Conservation (phyloP, 2,329 filamentous ascomycete genomes). For the Scedosporium boydii region DNA sequence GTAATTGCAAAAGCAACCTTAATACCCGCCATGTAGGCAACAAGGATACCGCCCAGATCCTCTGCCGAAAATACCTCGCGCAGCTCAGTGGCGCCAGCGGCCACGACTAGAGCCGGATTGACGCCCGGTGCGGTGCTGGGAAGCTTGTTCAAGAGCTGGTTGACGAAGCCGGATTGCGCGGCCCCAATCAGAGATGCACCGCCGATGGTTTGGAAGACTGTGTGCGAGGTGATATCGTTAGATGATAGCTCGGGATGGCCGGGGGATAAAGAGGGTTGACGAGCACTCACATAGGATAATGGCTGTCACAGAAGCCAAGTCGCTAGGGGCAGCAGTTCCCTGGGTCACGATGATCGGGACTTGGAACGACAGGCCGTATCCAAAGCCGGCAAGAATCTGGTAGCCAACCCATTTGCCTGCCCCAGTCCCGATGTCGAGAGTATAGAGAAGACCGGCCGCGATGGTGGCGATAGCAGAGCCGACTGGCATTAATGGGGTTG, state of each 20-base stretch:
- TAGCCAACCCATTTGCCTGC: conserved; percentile 42
- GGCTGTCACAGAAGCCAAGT: conserved; percentile 36
- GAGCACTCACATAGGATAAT: conserved; percentile 30
- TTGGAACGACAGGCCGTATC: conserved; percentile 34
- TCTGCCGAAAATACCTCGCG: conserved; percentile 36
- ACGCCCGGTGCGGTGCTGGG: conserved; percentile 24
- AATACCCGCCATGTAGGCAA: conserved; percentile 54
- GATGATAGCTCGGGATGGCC: background rate
- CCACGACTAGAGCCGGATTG: conserved; percentile 24
- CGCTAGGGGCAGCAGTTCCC: conserved; percentile 26
- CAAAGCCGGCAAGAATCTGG: conserved; percentile 40
- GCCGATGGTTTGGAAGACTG: conserved; percentile 39
- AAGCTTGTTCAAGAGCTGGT: conserved; percentile 29
- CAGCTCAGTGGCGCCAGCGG: conserved; percentile 45
- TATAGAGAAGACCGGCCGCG: conserved; percentile 32
- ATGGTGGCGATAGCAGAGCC: conserved; percentile 33
- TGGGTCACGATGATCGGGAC: conserved; percentile 42
- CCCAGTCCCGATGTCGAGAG: conserved; percentile 26
- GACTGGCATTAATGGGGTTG: conserved; percentile 34
- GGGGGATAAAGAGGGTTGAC: background rate
- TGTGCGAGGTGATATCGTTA: conserved; percentile 6
- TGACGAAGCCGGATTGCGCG: conserved; percentile 36
- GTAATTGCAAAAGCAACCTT: conserved; percentile 53
- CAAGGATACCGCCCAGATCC: conserved; percentile 43
- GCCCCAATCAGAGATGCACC: conserved; percentile 40